Percentiles rank a stretch among this genome's conserved stretches.
Evolutionary conservation across 2,329 filamentous ascomycete species (phyloP).

Genomic region (Cadophora luteo-olivacea): DNA sequence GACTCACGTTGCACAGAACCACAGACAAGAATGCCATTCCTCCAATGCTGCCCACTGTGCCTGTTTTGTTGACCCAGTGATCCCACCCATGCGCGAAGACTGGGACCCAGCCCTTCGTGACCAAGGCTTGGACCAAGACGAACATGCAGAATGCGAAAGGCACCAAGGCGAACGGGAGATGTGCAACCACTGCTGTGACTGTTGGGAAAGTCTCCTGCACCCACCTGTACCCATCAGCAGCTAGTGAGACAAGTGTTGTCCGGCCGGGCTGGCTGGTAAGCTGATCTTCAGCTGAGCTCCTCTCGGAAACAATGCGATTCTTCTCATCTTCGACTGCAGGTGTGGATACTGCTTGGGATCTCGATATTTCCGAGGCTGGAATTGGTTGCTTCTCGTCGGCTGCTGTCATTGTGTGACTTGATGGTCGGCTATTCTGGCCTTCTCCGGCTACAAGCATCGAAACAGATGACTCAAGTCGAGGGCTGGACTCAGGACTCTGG

Average conservation of each 20-base stretch:
- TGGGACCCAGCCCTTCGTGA: conserved; percentile 76
- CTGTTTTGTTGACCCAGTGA: conserved; percentile 73
- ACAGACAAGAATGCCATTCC: conserved; percentile 78
- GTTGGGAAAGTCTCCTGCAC: conserved; percentile 75
- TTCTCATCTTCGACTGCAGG: conserved; percentile 1
- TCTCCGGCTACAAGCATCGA: conserved; percentile 31
- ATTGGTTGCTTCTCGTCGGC: conserved; percentile 29
- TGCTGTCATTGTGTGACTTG: conserved; percentile 29
- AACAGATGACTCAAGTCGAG: conserved; percentile 27
- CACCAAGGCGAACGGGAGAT: conserved; percentile 71
- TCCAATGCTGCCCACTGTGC: conserved; percentile 70
- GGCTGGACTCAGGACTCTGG: neutral
- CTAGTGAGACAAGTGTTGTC: conserved; percentile 60
- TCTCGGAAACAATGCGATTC: neutral
- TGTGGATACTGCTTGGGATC: neutral
- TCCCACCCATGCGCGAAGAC: conserved; percentile 79
- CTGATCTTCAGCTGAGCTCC: neutral
- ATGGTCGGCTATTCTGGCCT: conserved; percentile 25
- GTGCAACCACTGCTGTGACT: conserved; percentile 66
- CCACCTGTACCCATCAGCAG: conserved; percentile 59
- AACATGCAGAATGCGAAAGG: conserved; percentile 80
- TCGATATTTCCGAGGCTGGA: neutral
- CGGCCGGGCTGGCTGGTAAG: conserved; percentile 14
- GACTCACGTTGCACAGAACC: conserved; percentile 74
- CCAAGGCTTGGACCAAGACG: conserved; percentile 73